These are phyloP conservation scores for Hyphochytrium catenoides DNA, from an alignment of 352 stramenopile genomes.

Conservation along the genomic window DNA sequence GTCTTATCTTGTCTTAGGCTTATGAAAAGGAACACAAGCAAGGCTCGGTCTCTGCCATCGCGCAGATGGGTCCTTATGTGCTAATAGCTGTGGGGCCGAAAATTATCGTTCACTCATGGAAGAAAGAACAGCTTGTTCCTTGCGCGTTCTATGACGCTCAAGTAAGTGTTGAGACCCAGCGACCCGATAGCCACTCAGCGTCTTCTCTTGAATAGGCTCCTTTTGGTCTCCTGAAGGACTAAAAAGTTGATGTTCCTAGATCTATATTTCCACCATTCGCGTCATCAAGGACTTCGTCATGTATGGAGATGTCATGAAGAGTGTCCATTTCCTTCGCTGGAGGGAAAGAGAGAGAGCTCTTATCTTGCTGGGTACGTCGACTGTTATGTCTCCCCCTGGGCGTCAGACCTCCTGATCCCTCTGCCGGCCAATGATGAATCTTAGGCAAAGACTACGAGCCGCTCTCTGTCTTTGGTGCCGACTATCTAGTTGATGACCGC, in stretches of 20 bases:
- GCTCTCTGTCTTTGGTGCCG: slow-evolving; percentile 35
- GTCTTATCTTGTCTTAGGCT: no score
- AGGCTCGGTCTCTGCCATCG: slow-evolving; percentile 40
- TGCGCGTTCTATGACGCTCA: slow-evolving; percentile 64
- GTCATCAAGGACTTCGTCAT: slow-evolving; percentile 60
- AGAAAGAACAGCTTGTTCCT: slow-evolving; percentile 52
- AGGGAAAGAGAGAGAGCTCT: slow-evolving; percentile 50
- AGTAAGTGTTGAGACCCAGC: no score
- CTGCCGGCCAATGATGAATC: no score
- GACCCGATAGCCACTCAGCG: no score
- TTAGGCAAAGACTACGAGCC: slow-evolving; percentile 65
- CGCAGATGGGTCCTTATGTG: slow-evolving; percentile 47
- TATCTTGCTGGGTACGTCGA: slow-evolving; percentile 31
- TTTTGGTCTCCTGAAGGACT: no score
- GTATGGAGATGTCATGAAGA: slow-evolving; percentile 66
- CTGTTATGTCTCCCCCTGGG: no score
- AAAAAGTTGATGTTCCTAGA: no score
- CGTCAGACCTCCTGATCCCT: no score
- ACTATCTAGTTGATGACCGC: slow-evolving; percentile 53
- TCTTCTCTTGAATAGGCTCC: no score
- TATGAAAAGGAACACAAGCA: slow-evolving; percentile 65
- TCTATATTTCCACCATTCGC: slow-evolving; percentile 53
- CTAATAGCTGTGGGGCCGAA: slow-evolving; percentile 56
- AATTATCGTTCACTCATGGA: slow-evolving; percentile 66
- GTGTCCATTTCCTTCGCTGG: slow-evolving; percentile 59